Conservation (phyloP, 1,284 basidiomycete genomes). For the Boletellus dicymbophilus region DNA sequence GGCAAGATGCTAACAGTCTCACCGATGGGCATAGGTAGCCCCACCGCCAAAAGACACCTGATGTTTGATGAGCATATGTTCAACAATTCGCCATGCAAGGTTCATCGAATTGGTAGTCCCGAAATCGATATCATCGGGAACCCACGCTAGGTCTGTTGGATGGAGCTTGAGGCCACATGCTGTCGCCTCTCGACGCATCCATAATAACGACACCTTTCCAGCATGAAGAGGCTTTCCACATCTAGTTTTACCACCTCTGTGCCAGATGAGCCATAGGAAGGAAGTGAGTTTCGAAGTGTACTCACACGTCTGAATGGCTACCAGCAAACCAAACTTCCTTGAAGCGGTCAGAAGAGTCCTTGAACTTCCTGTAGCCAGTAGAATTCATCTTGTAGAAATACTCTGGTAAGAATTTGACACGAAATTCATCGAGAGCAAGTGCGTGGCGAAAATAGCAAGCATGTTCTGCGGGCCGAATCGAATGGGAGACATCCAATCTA, state of each 20-base stretch:
- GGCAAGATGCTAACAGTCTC: background rate
- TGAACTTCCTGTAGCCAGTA: background rate
- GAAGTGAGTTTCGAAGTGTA: background rate
- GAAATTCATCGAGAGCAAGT: conserved; percentile 37
- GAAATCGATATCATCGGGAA: conserved; percentile 11
- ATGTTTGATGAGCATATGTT: conserved; percentile 13
- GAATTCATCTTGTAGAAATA: conserved; percentile 18
- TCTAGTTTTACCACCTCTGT: conserved; percentile 10
- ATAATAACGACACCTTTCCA: conserved; percentile 15
- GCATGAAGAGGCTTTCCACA: conserved; percentile 1
- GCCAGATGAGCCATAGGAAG: background rate
- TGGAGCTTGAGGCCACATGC: conserved; percentile 10
- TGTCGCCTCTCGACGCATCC: conserved; percentile 20
- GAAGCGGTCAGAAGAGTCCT: background rate
- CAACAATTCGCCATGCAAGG: conserved; percentile 12
- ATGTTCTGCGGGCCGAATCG: conserved; percentile 9
- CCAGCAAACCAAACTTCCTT: conserved; percentile 31
- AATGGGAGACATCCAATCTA: conserved; percentile 11
- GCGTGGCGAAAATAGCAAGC: conserved; percentile 38
- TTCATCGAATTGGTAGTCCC: conserved; percentile 17
- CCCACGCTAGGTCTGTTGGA: conserved; percentile 10
- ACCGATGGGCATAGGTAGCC: no score
- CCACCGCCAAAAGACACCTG: conserved; percentile 11
- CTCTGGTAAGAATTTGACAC: conserved; percentile 40
- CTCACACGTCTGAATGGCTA: conserved; percentile 28